Base-by-base conservation (phyloP, 176 grass and related monocot species). In the Tuctoria greenei region DNA sequence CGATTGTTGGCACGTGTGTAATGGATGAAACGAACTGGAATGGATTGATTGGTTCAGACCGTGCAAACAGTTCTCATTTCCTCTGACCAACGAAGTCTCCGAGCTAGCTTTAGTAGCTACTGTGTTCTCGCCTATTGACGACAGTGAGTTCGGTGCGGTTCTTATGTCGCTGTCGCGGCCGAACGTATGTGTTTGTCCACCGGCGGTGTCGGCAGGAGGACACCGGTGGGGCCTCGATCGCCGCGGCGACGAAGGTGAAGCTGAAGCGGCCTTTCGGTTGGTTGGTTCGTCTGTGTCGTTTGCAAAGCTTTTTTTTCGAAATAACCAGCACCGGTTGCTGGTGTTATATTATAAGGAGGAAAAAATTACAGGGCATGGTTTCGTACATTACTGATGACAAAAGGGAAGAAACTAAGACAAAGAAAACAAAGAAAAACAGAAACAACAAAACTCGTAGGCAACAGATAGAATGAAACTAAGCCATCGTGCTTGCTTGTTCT, bases 181-280 rank as follows among this genome's bases (percentile, higher is more conserved):
- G 40, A 60, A 51, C 16, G 74, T 31, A 31, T 31, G 60, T 60
- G 64, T 27, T 61, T 82, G 44, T 67, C 79, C 43, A 14, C 17
- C 1, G 17, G 5, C 12, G 10, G 36, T 91, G 92, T 91, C 92
- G 86, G 92, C 79, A 91, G 79, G 20, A 70, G 15, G 79, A 74
- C 78, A 79, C 41, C 58, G 64, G 56, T 86, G 92, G 88, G 83
- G 83, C 61, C 83, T 72, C n/a, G n/a, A n/a, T n/a, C 50, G 73
- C 67, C 10, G 54, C 70, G 71, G 43, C 35, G 76, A 84, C 74
- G 17, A 49, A 23, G 74, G 37, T 17, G 46, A 27, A 18, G 11
- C 71, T 73, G 52, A 42, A 36, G 52, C 16, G 1, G 14, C 67
- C 75, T 77, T 93, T 83, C 73, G 74, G 82, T 86, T 86, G 70